Conservation (phyloP, 352 stramenopile species). For the Globisporangium abappressorium region DNA sequence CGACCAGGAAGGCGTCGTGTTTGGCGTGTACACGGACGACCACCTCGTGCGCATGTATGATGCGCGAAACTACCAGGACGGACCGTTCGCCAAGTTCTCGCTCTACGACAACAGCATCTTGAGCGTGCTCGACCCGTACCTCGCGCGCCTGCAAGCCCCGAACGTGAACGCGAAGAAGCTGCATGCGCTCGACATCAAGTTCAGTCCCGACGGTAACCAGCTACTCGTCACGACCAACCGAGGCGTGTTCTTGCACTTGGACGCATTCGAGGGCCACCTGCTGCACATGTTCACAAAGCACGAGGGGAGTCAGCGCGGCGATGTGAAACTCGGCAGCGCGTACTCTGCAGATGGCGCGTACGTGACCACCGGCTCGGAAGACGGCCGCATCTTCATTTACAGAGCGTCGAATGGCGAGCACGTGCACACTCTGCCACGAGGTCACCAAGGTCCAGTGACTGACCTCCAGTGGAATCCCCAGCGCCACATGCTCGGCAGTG, state of each 20-base stretch:
- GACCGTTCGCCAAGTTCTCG: slow-evolving; percentile 86
- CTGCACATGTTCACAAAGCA: slow-evolving; percentile 72
- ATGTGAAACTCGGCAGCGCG: slow-evolving; percentile 51
- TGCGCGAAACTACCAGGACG: slow-evolving; percentile 84
- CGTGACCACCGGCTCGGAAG: slow-evolving; percentile 65
- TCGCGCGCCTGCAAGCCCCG: slow-evolving; percentile 47
- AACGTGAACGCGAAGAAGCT: slow-evolving; percentile 58
- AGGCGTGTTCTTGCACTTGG: slow-evolving; percentile 76
- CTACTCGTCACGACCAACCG: slow-evolving; percentile 82
- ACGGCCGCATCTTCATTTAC: slow-evolving; percentile 77
- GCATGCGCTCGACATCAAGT: slow-evolving; percentile 77
- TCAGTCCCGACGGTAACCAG: slow-evolving; percentile 84
- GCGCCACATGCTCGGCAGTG: slow-evolving; percentile 71
- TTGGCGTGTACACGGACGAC: slow-evolving; percentile 84
- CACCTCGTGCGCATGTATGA: slow-evolving; percentile 88
- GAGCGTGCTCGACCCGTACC: slow-evolving; percentile 53
- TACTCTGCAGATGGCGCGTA: slow-evolving; percentile 80
- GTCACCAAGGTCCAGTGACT: slow-evolving; percentile 59
- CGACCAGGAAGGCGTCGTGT: slow-evolving; percentile 83
- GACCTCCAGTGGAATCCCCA: slow-evolving; percentile 85
- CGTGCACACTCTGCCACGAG: slow-evolving; percentile 49
- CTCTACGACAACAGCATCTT: slow-evolving; percentile 76
- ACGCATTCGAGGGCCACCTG: slow-evolving; percentile 82
- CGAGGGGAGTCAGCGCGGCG: slow-evolving; percentile 25
- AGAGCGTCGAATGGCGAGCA: slow-evolving; percentile 52